Percentiles rank a stretch among this genome's conserved stretches.
phyloP scores from a whole-genome alignment of 305 asterid species.

The Solanum hybrid region DNA sequence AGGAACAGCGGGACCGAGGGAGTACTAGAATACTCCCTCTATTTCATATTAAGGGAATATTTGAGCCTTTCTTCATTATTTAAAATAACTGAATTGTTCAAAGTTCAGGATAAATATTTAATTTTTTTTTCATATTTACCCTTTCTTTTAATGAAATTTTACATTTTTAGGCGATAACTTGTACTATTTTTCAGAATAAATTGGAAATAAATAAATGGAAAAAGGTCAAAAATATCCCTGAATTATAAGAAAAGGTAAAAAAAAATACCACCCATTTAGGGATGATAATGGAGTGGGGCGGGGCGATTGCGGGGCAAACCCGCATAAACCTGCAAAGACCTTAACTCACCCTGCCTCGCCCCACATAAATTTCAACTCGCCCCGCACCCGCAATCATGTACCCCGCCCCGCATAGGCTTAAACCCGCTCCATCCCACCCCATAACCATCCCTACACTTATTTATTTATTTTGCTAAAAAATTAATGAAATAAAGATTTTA shows the following conservation, averaged over 20 bases:
- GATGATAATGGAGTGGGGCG: neutral
- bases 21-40: neutral
- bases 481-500: too few relatives aligned
- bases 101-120: neutral
- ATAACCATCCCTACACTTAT: neutral
- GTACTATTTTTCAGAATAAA: neutral
- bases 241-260: too few relatives aligned
- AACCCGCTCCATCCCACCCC: neutral
- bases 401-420: neutral
- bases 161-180: neutral
- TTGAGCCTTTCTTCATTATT: neutral
- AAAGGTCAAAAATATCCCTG: neutral
- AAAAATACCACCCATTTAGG: neutral
- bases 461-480: neutral
- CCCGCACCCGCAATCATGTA: neutral
- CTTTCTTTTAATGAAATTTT: neutral
- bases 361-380: too few relatives aligned
- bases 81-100: neutral
- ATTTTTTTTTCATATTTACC: neutral
- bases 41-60: neutral
- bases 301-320: neutral
- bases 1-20: neutral
- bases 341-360: rapidly evolving
- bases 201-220: neutral
- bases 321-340: neutral